Evolutionary conservation across 1,284 basidiomycete species (phyloP).

Genomic region (Apiotrichum porosum): DNA sequence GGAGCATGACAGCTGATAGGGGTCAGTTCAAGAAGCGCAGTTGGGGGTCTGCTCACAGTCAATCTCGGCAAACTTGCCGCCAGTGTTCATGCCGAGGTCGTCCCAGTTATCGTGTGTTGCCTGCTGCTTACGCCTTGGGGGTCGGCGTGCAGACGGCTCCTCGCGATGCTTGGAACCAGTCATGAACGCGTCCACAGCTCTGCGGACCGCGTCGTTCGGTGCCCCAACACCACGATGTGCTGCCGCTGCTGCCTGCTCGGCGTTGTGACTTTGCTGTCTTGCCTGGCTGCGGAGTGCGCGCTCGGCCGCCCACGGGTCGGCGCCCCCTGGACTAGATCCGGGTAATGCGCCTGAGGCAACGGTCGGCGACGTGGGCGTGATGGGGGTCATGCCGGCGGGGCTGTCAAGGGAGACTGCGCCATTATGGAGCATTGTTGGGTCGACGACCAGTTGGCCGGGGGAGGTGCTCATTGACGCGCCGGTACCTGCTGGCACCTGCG

Average conservation of each 20-base stretch:
- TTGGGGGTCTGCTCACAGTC: conserved; percentile 37
- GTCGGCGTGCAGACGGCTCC: conserved; percentile 1
- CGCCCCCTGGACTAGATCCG: neutral
- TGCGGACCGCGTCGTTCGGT: conserved; percentile 25
- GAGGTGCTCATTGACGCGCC: conserved; percentile 4
- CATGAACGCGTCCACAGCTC: conserved; percentile 44
- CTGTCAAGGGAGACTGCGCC: too few relatives aligned
- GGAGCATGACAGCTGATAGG: conserved; percentile 67
- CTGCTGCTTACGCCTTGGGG: conserved; percentile 9
- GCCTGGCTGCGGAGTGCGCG: conserved; percentile 31
- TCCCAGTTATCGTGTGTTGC: conserved; percentile 25
- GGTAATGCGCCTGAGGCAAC: too few relatives aligned
- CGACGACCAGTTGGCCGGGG: conserved; percentile 16
- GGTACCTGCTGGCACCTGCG: neutral
- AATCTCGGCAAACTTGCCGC: conserved; percentile 45
- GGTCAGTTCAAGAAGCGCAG: neutral
- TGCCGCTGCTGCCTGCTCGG: conserved; percentile 14
- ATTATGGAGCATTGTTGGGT: too few relatives aligned
- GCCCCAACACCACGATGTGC: conserved; percentile 7
- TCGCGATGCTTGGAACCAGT: conserved; percentile 19
- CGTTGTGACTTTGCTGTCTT: conserved; percentile 25
- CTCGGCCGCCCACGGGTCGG: conserved; percentile 40
- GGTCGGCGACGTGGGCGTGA: neutral
- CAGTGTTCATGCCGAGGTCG: conserved; percentile 16
- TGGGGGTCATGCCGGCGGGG: neutral